Conservation (phyloP, 2,329 filamentous ascomycete genomes). For the Rugonectria rugulosa region DNA sequence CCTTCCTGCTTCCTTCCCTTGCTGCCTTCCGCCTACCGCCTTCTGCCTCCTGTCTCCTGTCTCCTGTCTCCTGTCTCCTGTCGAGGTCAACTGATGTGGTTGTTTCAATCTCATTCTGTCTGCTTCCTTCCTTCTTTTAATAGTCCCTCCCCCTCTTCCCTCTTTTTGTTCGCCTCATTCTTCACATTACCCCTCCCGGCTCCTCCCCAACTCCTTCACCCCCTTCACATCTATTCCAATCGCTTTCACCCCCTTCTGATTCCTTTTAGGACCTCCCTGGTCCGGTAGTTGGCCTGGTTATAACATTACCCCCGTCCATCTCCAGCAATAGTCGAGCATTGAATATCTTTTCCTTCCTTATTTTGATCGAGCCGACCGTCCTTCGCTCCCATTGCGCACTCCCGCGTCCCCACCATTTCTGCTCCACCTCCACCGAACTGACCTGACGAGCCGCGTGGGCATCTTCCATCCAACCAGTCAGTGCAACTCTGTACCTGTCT, state of each 20-base stretch:
- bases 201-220: background rate
- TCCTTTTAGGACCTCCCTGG: no score
- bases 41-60: no score
- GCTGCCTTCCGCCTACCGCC: no score
- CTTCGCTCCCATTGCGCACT: background rate
- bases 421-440: slow-evolving; percentile 21
- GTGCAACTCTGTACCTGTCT: slow-evolving; percentile 12
- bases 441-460: slow-evolving; percentile 18
- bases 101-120: no score
- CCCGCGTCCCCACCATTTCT: background rate
- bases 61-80: no score
- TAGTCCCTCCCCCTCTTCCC: background rate
- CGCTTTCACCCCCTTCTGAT: background rate
- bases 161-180: background rate
- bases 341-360: slow-evolving; percentile 11
- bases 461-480: background rate
- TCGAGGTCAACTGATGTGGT: no score
- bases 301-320: background rate
- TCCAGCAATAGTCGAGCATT: slow-evolving; percentile 5
- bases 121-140: no score
- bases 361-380: no score
- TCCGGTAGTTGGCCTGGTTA: background rate
- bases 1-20: no score
- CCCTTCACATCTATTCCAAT: background rate
- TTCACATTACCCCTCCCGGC: no score